Evolutionary conservation across 352 stramenopile genomes (phyloP), one percentile per base, ranked within the genome.

Genomic region (Pythium plurisporium): DNA sequence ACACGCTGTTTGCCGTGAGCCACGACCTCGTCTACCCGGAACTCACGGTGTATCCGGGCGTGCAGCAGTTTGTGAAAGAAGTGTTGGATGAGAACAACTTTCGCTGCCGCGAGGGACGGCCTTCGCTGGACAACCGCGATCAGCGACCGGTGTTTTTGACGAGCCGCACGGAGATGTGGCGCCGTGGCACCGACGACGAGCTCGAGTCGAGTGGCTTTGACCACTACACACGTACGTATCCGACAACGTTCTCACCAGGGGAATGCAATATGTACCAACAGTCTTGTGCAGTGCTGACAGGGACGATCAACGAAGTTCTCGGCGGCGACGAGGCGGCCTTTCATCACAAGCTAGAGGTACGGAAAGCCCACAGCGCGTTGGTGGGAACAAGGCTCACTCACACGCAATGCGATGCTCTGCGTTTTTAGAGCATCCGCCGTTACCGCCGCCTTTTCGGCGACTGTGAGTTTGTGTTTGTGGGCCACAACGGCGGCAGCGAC

Each of bases 11-110:
- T 9, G 82, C 79, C 5, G 74, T 79, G 20, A 67, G 91, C 10
- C 91, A 91, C 38, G 82, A 93, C 57, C 83, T 69, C 37, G 73
- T 80, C 31, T 93, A 93, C 53, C 82, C 82, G 20, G 79, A 91
- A 44, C 67, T 93, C 29, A 91, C 82, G 11, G 80, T 93, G 6
- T 93, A 93, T 37, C 82, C 82, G 8, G 82, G 82, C 48, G 80
- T 90, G 10, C 79, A 90, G 64, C 82, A 92, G 72, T 92, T 92
- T 29, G 78, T 86, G 10, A 69, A 90, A 23, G 82, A 92, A 54
- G 58, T 92, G 12, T 65, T 88, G 58, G 69, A 73, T 14, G 15
- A 3, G 34, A 27, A 2, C 2, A 36, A n/a, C n/a, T n/a, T n/a
- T n/a, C n/a, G n/a, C n/a, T n/a, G n/a, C n/a, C n/a, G n/a, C 33